phyloP scores from a whole-genome alignment of 176 grass and related monocot genomes.

The Oryza meyeriana region DNA sequence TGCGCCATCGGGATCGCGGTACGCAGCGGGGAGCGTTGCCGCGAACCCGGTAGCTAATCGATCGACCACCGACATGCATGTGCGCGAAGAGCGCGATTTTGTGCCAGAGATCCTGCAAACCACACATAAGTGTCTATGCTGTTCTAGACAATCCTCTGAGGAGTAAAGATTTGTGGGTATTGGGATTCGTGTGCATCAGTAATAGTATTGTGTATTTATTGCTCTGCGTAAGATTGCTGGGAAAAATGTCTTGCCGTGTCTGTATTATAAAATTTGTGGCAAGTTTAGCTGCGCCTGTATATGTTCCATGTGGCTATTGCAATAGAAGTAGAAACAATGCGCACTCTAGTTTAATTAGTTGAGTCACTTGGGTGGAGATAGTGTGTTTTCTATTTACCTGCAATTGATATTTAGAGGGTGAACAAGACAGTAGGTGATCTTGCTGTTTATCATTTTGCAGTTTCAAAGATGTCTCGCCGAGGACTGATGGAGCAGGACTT shows the following conservation, averaged over 20 bases:
- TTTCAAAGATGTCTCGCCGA: constrained; percentile 63
- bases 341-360: neutral
- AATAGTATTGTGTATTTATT: neutral
- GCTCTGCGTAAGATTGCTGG: neutral
- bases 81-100: neutral
- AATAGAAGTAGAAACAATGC: neutral
- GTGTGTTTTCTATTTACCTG: neutral
- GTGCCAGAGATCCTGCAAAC: neutral
- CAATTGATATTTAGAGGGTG: neutral
- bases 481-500: constrained; percentile 91
- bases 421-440: neutral
- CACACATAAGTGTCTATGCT: too few relatives aligned
- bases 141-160: too few relatives aligned
- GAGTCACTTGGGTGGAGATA: neutral
- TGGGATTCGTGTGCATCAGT: too few relatives aligned
- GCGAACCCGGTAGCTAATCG: too few relatives aligned
- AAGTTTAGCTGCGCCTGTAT: neutral
- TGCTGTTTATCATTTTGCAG: neutral
- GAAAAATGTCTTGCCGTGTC: neutral
- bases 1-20: neutral
- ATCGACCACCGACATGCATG: neutral
- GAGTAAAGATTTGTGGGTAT: too few relatives aligned
- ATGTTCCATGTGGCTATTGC: neutral
- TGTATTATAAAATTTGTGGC: neutral
- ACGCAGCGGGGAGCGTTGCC: too few relatives aligned